phyloP scores from a whole-genome alignment of 78 protist species.

The Goniomonas avonlea region DNA sequence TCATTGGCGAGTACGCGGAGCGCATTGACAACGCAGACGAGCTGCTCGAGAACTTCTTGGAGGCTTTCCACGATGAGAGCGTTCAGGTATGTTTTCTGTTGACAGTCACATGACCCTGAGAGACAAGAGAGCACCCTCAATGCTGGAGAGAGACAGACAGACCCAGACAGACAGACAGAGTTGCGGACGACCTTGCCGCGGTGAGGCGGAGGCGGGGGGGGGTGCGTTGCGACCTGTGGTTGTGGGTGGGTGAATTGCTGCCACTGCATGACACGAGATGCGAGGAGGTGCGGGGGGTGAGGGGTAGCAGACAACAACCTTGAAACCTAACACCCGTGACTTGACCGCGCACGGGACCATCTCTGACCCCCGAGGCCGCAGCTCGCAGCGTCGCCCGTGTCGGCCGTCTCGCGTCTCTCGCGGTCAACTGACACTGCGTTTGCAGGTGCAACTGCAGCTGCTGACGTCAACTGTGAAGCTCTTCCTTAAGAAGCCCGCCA shows the following conservation, averaged over 20 bases:
- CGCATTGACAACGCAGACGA: constrained; percentile 97
- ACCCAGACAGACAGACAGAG: constrained; percentile 8
- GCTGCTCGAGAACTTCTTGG: constrained; percentile 77
- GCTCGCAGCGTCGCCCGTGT: too few species aligned
- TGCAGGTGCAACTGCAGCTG: constrained; percentile 90
- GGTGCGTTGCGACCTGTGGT: too few species aligned
- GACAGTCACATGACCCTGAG: too few species aligned
- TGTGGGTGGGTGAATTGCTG: too few species aligned
- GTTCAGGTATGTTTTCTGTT: background rate
- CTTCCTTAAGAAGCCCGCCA: constrained; percentile 86
- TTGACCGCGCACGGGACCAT: too few species aligned
- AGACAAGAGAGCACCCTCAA: background rate
- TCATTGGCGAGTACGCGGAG: constrained; percentile 93
- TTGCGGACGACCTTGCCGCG: background rate
- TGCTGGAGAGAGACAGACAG: background rate
- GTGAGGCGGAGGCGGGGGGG: too few species aligned
- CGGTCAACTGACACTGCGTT: background rate
- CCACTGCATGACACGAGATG: too few species aligned
- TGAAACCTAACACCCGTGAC: too few species aligned
- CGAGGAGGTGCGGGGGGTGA: too few species aligned
- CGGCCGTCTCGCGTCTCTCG: too few species aligned
- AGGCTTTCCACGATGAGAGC: constrained; percentile 77
- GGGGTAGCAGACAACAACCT: too few species aligned
- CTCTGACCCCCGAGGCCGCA: too few species aligned
- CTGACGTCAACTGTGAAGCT: constrained; percentile 96